Conservation (phyloP, 1,284 basidiomycete species). For the Fomitiporia mediterranea region DNA sequence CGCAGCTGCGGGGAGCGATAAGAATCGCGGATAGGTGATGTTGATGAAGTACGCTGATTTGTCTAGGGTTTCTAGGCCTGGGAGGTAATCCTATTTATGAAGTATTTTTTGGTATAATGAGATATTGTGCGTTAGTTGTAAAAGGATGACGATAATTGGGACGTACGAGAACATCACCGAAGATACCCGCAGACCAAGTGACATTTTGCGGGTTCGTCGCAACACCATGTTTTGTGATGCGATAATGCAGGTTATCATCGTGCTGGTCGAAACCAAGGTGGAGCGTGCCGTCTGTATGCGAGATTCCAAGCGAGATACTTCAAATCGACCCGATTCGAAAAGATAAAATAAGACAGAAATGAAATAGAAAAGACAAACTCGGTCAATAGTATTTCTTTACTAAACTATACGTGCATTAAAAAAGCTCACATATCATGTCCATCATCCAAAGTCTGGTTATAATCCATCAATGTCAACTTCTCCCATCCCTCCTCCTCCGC, state of each 20-base stretch:
- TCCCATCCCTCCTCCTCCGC: too few species aligned
- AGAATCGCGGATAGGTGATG: constrained; percentile 40
- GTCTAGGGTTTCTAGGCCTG: constrained; percentile 35
- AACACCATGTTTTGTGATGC: constrained; percentile 32
- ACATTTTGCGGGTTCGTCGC: constrained; percentile 30
- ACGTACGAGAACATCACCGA: constrained; percentile 25
- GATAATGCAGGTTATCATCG: constrained; percentile 38
- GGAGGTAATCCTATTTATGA: constrained; percentile 32
- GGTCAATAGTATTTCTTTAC: too few species aligned
- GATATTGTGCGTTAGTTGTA: constrained; percentile 20
- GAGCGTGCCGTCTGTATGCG: constrained; percentile 37
- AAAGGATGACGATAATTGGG: constrained; percentile 1
- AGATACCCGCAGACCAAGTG: constrained; percentile 29
- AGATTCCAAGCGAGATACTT: constrained; percentile 40
- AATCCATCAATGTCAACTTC: constrained; percentile 34
- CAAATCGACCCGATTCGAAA: too few species aligned
- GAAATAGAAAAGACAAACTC: too few species aligned
- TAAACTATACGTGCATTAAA: too few species aligned
- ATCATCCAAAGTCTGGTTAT: constrained; percentile 40
- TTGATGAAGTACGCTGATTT: constrained; percentile 34
- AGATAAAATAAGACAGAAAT: too few species aligned
- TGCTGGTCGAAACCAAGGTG: constrained; percentile 42
- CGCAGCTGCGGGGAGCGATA: constrained; percentile 26
- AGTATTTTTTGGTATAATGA: too few species aligned
- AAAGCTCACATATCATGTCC: constrained; percentile 36